Percentiles rank a stretch among this genome's conserved stretches.
Conservation (phyloP, 1,284 basidiomycete species). For the Neotropicomus parvogracilis region DNA sequence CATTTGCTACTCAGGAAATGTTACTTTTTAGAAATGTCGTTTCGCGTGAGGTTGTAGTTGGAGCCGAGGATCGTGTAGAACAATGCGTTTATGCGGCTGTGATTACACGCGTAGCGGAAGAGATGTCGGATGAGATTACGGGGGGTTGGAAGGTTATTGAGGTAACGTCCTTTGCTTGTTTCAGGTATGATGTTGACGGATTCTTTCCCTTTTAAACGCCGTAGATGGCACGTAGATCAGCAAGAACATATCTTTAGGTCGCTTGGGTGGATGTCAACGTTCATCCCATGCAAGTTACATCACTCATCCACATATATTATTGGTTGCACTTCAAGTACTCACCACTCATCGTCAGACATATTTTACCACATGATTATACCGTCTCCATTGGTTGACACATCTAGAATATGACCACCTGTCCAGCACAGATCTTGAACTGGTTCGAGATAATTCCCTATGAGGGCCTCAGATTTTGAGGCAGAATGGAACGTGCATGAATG, state of each 20-base stretch:
- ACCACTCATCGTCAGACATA: constrained; percentile 32
- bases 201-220: constrained; percentile 5
- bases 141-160: constrained; percentile 98
- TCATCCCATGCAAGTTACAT: constrained; percentile 1
- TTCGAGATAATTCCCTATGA: background rate
- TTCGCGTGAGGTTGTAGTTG: constrained; percentile 82
- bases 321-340: constrained; percentile 23
- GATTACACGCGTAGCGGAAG: constrained; percentile 82
- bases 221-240: constrained; percentile 39
- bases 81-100: constrained; percentile 93
- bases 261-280: background rate
- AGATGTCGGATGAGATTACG: constrained; percentile 88
- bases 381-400: background rate
- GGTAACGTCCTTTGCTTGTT: constrained; percentile 41
- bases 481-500: no score
- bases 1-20: constrained; percentile 93
- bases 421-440: background rate
- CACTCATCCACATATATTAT: constrained; percentile 20
- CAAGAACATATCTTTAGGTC: constrained; percentile 36
- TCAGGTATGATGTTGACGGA: background rate
- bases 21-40: constrained; percentile 88
- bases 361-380: constrained; percentile 33
- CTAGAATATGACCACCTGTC: background rate
- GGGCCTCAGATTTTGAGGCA: no score
- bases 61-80: constrained; percentile 86